Base-by-base conservation (phyloP, 768 basidiomycete species). In the Tremella fuciformis region DNA sequence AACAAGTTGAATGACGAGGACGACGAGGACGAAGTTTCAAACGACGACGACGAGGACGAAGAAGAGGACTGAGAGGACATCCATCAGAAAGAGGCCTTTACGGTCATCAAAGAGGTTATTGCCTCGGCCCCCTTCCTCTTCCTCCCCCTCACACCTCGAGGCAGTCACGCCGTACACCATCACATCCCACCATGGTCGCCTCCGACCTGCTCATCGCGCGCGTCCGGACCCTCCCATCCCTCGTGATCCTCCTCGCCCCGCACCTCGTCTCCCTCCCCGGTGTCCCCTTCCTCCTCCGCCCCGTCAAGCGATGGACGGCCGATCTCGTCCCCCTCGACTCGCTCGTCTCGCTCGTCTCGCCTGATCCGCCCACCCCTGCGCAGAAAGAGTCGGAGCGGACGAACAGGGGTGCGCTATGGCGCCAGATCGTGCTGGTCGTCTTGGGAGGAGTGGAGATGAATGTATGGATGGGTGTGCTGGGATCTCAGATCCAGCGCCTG, bases 311-410 rank as follows among this genome's bases (percentile, higher is more conserved):
- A 3, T 15, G 64, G 46, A 42, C 69, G 39, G 57, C 66, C n/a
- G 75, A 76, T 50, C 44, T 66, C 18, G 64, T 68, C 13, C 61
- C 73, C 7, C 63, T 73, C n/a, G 40, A 55, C 2, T 62, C 65
- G 51, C 48, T 50, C 4, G 58, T 71, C n/a, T n/a, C n/a, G n/a
- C 42, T 73, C 19, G 58, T 71, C 3, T 59, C 69, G 4, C 29
- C 58, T 0, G 61, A 58, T 29, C 56, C 57, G 0, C 61, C 60
- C 0, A 62, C 57, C 8, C 46, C 52, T 3, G 62, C n/a, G 4
- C 49, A 67, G 22, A 47, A 50, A 38, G 57, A 56, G 18, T 44
- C 59, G 13, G 57, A 53, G 19, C 34, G 48, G 22, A 56, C 55
- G 38, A 25, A 50, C 16, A 54, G 69, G 7, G 6, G 56, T 8